phyloP scores from a whole-genome alignment of 441 rosid species.

The Arabidopsis lyrata region DNA sequence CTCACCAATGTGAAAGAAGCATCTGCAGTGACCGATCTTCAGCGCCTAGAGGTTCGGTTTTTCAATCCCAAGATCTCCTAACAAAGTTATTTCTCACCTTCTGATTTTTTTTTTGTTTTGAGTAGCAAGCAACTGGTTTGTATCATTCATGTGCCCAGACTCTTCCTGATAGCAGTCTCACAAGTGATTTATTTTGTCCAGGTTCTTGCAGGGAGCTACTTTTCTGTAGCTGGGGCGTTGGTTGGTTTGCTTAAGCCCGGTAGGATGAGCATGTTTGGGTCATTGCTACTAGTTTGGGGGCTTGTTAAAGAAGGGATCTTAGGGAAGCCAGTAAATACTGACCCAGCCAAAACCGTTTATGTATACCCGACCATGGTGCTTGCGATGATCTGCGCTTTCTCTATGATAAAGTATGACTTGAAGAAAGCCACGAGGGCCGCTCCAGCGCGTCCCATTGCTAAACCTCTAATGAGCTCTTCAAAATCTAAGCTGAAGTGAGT shows the following conservation, averaged over 20 bases:
- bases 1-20: slow-evolving; percentile 79
- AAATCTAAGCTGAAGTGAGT: slow-evolving; percentile 90
- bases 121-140: not conserved
- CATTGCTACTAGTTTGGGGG: slow-evolving; percentile 87
- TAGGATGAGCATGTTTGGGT: slow-evolving; percentile 98
- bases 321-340: slow-evolving; percentile 76
- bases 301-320: slow-evolving; percentile 95
- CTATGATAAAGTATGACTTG: slow-evolving; percentile 78
- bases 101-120: not conserved
- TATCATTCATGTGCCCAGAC: not conserved
- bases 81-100: slow-evolving; percentile 1
- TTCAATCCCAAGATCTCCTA: not conserved
- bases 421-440: slow-evolving; percentile 73
- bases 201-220: slow-evolving; percentile 99
- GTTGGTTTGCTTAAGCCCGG: slow-evolving; percentile 86
- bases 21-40: slow-evolving; percentile 81
- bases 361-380: slow-evolving; percentile 90
- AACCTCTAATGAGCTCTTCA: slow-evolving; percentile 82
- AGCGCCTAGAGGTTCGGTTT: slow-evolving; percentile 79
- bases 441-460: slow-evolving; percentile 75
- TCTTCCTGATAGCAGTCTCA: not conserved
- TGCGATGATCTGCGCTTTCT: slow-evolving; percentile 83
- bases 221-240: slow-evolving; percentile 93
- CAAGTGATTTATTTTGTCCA: slow-evolving; percentile 43
- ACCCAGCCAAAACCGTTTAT: slow-evolving; percentile 72